A percentile compares a stretch with the other conserved stretches of the same genome.
Evolutionary conservation across 768 basidiomycete species (phyloP).

Genomic region (Suillus americanus): DNA sequence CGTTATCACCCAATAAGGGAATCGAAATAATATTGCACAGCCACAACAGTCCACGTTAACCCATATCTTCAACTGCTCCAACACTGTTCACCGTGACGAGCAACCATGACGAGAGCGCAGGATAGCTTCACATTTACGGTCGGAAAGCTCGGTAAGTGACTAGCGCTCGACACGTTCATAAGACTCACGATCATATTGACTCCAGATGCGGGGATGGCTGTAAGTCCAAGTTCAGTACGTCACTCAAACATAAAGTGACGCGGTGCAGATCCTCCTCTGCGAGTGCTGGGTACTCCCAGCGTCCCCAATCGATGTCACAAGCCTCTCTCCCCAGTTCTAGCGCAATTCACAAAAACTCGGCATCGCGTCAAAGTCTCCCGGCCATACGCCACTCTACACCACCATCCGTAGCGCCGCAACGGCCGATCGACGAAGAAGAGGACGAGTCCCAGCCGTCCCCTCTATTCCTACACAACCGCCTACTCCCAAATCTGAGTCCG

Average conservation of each 20-base stretch:
- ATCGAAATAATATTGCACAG: neutral
- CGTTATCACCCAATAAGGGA: neutral
- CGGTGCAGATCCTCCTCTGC: conserved; percentile 70
- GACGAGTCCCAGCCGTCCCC: conserved; percentile 25
- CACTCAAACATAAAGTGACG: conserved; percentile 3
- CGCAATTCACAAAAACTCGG: conserved; percentile 33
- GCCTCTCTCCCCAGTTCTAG: conserved; percentile 50
- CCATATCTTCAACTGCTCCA: neutral
- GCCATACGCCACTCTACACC: conserved; percentile 44
- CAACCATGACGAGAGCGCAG: conserved; percentile 36
- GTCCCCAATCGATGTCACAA: conserved; percentile 80
- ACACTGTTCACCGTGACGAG: neutral
- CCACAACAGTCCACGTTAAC: neutral
- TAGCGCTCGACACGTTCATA: conserved; percentile 1
- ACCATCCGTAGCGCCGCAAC: conserved; percentile 37
- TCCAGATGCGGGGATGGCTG: conserved; percentile 96
- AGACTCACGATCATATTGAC: conserved; percentile 8
- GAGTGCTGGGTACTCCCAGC: conserved; percentile 41
- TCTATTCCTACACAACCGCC: conserved; percentile 21
- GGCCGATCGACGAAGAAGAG: conserved; percentile 42
- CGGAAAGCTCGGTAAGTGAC: conserved; percentile 82
- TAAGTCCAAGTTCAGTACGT: conserved; percentile 33
- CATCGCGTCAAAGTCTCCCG: conserved; percentile 71
- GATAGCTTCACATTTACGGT: conserved; percentile 91
- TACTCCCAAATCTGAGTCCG: conserved; percentile 1